Evolutionary conservation across 495 filamentous ascomycete species (phyloP), one percentile per base, ranked within the genome.

Genomic region (Lepraria neglecta): DNA sequence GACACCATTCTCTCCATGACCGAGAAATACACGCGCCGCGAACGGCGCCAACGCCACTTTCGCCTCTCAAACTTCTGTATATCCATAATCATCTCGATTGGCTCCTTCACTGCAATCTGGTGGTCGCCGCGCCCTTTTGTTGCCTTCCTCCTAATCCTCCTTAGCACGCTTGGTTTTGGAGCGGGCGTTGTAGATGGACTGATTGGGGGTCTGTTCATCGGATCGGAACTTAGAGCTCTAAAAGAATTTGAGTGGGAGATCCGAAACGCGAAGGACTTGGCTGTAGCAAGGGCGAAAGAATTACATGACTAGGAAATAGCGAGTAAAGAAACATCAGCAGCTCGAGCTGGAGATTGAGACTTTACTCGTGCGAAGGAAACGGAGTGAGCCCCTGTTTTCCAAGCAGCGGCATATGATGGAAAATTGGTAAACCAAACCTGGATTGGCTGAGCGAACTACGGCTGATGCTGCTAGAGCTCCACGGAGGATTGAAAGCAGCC

Each of bases 231-330:
- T 61, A 77, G 90, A 62, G 85, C 89, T 15, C 74, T 98, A n/a
- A 87, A 84, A 66, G 94, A 97, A 75, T 97, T 97, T 74, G 85
- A 94, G 68, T 96, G 91, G 87, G 95, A 98, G 76, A 85, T 98
- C 15, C 73, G 74, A 55, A 94, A 87, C 74, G 86, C 86, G 40
- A 83, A 73, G 63, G 69, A 68, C 3, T 47, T 54, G 42, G 56
- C 64, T 33, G 62, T 65, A 46, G 46, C n/a, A 17, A 40, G n/a
- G 28, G 31, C n/a, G 5, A 10, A 27, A 35, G 50, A 38, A 28
- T 10, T 6, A 33, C 6, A 35, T 38, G 51, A 38, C 6, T 51
- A 44, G 19, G 28, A 33, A 21, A 3, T 38, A 33, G 19, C 51
- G 15, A 47, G 17, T 21, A 60, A 61, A 21, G 59, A 61, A 15